These are phyloP conservation scores for Anacardium occidentale DNA, from an alignment of 345 rosid genomes.

Conservation along the genomic window DNA sequence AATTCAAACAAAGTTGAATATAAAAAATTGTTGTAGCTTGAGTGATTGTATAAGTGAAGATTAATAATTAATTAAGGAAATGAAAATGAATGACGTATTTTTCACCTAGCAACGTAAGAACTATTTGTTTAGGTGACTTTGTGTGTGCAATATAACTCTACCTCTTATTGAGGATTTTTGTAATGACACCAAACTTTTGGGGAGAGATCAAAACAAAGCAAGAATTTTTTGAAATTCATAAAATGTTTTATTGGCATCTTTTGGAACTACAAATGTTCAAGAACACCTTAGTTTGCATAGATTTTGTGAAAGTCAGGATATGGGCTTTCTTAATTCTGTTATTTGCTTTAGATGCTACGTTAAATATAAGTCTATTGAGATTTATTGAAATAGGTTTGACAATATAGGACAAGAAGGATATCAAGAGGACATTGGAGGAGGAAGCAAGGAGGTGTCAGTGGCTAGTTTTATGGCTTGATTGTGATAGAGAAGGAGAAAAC, in stretches of 20 bases:
- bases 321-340: neutral
- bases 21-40: too few relatives aligned
- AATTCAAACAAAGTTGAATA: too few relatives aligned
- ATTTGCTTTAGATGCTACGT: neutral
- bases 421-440: slow-evolving; percentile 89
- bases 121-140: too few relatives aligned
- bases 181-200: too few relatives aligned
- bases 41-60: too few relatives aligned
- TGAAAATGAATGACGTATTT: too few relatives aligned
- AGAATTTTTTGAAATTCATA: neutral
- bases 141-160: too few relatives aligned
- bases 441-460: slow-evolving; percentile 91
- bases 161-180: too few relatives aligned
- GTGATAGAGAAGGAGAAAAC: slow-evolving; percentile 97
- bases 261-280: neutral
- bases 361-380: neutral
- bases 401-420: slow-evolving; percentile 74
- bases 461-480: slow-evolving; percentile 97
- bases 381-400: neutral
- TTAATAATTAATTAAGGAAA: too few relatives aligned
- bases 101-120: too few relatives aligned
- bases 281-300: neutral
- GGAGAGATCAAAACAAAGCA: neutral
- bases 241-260: neutral
- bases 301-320: neutral